Percentiles rank a stretch among this genome's conserved stretches.
Evolutionary conservation across 177 flowering plant genomes (phyloP).

Genomic region (Telopea speciosissima): DNA sequence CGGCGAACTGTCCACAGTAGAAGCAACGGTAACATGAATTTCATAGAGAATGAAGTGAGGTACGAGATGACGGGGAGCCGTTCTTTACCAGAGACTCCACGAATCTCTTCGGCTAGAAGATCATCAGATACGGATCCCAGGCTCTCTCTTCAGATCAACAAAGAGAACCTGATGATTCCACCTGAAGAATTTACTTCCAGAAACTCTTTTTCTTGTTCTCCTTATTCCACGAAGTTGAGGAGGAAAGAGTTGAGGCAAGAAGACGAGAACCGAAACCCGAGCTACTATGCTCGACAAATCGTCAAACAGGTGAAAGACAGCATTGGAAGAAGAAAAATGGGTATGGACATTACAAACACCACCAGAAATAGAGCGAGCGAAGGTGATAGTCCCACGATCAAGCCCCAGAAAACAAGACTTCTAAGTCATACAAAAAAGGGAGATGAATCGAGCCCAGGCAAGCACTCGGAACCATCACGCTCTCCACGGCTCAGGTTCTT

Average conservation of each 20-base stretch:
- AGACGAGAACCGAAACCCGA: constrained; percentile 43
- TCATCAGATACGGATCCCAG: constrained; percentile 73
- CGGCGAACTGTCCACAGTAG: constrained; percentile 9
- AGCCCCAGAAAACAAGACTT: constrained; percentile 27
- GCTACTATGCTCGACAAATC: constrained; percentile 57
- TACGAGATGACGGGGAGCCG: constrained; percentile 27
- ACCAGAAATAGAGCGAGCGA: constrained; percentile 13
- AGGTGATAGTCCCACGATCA: constrained; percentile 10
- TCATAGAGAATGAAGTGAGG: background rate
- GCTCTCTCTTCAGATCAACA: constrained; percentile 65
- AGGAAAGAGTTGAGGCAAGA: constrained; percentile 17
- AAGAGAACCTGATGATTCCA: constrained; percentile 34
- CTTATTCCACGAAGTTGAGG: constrained; percentile 9
- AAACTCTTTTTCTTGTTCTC: background rate
- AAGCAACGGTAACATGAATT: too few relatives aligned
- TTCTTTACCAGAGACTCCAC: constrained; percentile 66
- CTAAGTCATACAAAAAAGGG: background rate
- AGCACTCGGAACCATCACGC: constrained; percentile 23
- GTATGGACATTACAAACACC: constrained; percentile 60
- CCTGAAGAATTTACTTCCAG: constrained; percentile 19
- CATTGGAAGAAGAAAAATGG: constrained; percentile 52
- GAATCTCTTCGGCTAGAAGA: constrained; percentile 54
- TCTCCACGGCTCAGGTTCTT: constrained; percentile 41
- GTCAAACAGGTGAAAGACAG: constrained; percentile 73
- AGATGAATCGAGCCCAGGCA: constrained; percentile 21